A percentile compares a stretch with the other conserved stretches of the same genome.
These are phyloP conservation scores for Ophiobolus disseminans DNA, from an alignment of 2,329 filamentous ascomycete species.

Conservation along the genomic window DNA sequence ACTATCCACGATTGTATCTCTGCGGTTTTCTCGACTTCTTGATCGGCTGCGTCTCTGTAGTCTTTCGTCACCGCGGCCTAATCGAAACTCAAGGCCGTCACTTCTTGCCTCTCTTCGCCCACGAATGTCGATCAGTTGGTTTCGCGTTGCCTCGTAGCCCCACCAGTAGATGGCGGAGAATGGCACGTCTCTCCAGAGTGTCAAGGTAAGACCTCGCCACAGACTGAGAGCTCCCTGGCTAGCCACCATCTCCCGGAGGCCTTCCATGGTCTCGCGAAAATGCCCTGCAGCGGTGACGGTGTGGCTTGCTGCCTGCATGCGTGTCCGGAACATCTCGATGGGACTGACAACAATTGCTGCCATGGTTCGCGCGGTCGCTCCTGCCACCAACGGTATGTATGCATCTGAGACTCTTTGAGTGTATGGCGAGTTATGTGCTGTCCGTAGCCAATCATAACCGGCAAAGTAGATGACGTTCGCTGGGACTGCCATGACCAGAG, in stretches of 20 bases:
- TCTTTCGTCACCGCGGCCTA: constrained; percentile 42
- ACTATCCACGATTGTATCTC: constrained; percentile 82
- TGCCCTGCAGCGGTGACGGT: constrained; percentile 63
- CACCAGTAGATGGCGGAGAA: constrained; percentile 99
- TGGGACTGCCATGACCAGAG: constrained; percentile 89
- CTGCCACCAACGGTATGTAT: constrained; percentile 81
- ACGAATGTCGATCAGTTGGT: constrained; percentile 72
- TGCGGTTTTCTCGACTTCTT: constrained; percentile 73
- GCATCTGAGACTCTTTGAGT: constrained; percentile 63
- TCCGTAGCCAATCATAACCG: constrained; percentile 93
- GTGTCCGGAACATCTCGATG: constrained; percentile 91
- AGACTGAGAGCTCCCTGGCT: constrained; percentile 78
- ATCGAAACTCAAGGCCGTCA: constrained; percentile 40
- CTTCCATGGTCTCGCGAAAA: constrained; percentile 78
- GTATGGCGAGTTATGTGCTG: constrained; percentile 75
- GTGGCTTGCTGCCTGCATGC: constrained; percentile 78
- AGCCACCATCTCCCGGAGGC: constrained; percentile 79
- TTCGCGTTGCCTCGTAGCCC: constrained; percentile 88
- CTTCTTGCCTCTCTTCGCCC: constrained; percentile 53
- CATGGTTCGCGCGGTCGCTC: constrained; percentile 76
- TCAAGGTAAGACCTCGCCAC: constrained; percentile 89
- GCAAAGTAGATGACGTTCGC: constrained; percentile 99
- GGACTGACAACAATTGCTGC: constrained; percentile 86
- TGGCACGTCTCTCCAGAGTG: constrained; percentile 94
- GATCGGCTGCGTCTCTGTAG: constrained; percentile 53